phyloP scores from a whole-genome alignment of 2,329 filamentous ascomycete species.

The Clonostachys byssicola region DNA sequence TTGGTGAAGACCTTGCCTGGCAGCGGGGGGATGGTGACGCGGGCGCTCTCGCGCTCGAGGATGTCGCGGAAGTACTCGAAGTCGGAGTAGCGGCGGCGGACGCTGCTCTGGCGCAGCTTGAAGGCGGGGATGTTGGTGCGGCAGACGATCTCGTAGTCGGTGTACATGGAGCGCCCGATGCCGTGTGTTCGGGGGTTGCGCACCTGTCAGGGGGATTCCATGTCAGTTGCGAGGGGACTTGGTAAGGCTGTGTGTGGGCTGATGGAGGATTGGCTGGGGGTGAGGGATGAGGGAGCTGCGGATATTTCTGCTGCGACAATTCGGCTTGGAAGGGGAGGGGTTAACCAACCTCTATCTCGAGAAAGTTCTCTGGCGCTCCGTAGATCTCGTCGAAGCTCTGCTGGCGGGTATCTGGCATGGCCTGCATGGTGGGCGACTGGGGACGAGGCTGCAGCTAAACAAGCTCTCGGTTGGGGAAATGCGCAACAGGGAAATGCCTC shows the following conservation, averaged over 20 bases:
- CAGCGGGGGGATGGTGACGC: constrained; percentile 92
- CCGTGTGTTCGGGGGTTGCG: constrained; percentile 92
- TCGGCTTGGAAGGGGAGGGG: not conserved
- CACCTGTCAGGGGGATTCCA: constrained; percentile 52
- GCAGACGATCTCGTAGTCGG: constrained; percentile 97
- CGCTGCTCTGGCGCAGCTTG: constrained; percentile 84
- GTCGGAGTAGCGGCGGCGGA: constrained; percentile 92
- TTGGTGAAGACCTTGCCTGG: constrained; percentile 98
- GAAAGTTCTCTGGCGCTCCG: constrained; percentile 95
- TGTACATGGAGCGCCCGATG: constrained; percentile 94
- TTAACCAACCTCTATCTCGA: constrained; percentile 88
- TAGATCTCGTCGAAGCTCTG: constrained; percentile 99
- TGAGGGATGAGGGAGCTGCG: not conserved
- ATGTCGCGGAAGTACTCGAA: constrained; percentile 99
- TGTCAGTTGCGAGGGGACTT: not conserved
- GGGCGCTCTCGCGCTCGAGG: constrained; percentile 87
- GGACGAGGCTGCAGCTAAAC: no score
- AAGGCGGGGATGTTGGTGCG: constrained; percentile 98
- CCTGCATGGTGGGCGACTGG: constrained; percentile 56
- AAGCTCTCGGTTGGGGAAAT: no score
- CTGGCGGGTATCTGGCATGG: constrained; percentile 70
- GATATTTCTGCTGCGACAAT: not conserved
- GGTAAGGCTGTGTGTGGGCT: not conserved
- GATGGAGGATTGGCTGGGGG: not conserved
- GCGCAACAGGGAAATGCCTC: no score